phyloP scores from a whole-genome alignment of 768 basidiomycete species.

The Trametes meyenii region DNA sequence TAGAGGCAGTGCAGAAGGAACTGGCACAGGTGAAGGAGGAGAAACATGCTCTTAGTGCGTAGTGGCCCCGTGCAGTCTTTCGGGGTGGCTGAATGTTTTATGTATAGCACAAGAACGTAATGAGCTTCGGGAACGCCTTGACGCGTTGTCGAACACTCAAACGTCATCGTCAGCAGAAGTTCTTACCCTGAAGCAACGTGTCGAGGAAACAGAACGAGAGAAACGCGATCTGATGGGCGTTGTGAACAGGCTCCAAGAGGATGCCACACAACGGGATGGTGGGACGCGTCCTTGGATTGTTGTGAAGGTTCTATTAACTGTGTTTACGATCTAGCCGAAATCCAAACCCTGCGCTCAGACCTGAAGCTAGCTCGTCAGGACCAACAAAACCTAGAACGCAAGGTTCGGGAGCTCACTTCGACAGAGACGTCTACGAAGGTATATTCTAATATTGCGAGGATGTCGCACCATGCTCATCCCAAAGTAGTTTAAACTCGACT shows the following conservation, averaged over 20 bases:
- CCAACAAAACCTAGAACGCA: conserved; percentile 64
- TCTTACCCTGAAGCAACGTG: conserved; percentile 56
- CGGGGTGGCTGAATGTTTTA: conserved; percentile 17
- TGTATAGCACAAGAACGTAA: conserved; percentile 47
- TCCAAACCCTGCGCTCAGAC: conserved; percentile 64
- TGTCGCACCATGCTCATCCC: neutral
- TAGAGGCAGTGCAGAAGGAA: conserved; percentile 59
- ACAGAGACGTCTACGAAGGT: conserved; percentile 79
- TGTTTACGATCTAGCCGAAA: conserved; percentile 56
- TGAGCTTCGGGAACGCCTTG: conserved; percentile 56
- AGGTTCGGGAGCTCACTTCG: conserved; percentile 73
- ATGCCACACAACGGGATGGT: conserved; percentile 77
- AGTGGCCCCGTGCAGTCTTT: neutral
- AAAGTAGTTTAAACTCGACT: conserved; percentile 83
- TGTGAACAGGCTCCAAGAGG: conserved; percentile 81
- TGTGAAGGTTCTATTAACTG: neutral
- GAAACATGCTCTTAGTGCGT: conserved; percentile 67
- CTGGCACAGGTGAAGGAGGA: conserved; percentile 58
- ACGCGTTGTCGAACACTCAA: conserved; percentile 58
- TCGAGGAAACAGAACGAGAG: conserved; percentile 83
- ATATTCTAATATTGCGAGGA: conserved; percentile 14
- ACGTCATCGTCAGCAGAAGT: conserved; percentile 65
- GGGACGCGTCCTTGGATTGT: conserved; percentile 23
- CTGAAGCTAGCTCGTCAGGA: conserved; percentile 79
- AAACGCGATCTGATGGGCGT: conserved; percentile 87